phyloP scores from a whole-genome alignment of 2,329 filamentous ascomycete genomes.

The Blastomyces gilchristii region DNA sequence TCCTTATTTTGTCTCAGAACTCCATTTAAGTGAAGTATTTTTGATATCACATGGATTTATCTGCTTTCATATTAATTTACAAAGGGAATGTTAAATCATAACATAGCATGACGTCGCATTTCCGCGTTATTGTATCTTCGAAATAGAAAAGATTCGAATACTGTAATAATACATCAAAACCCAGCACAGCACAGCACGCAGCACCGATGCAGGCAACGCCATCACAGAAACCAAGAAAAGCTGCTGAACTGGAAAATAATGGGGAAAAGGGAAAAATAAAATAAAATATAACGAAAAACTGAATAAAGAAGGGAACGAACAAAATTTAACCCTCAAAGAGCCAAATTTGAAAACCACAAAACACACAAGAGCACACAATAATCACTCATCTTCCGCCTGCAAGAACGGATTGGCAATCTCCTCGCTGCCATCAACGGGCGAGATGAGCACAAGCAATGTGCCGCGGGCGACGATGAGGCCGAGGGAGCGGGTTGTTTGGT shows the following conservation, averaged over 20 bases:
- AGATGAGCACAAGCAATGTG: slow-evolving; percentile 84
- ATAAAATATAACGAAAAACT: background rate
- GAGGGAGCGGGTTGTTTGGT: slow-evolving; percentile 67
- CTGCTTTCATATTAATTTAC: background rate
- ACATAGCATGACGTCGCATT: background rate
- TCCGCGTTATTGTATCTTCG: background rate
- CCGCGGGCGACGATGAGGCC: slow-evolving; percentile 85
- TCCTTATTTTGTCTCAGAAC: no score
- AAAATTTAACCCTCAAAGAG: background rate
- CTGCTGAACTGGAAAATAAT: background rate
- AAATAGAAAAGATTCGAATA: background rate
- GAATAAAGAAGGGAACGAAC: background rate
- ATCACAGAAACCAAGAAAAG: background rate
- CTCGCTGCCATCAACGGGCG: slow-evolving; percentile 87
- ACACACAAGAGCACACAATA: background rate
- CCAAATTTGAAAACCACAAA: background rate
- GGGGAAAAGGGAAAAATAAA: background rate
- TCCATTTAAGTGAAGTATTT: no score
- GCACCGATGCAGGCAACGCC: background rate
- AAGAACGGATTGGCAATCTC: slow-evolving; percentile 91
- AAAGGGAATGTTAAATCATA: background rate
- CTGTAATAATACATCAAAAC: background rate
- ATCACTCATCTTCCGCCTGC: slow-evolving; percentile 50
- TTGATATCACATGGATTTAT: no score
- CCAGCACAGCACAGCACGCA: background rate